Conservation (phyloP, 768 basidiomycete species). For the Mycena galericulata region DNA sequence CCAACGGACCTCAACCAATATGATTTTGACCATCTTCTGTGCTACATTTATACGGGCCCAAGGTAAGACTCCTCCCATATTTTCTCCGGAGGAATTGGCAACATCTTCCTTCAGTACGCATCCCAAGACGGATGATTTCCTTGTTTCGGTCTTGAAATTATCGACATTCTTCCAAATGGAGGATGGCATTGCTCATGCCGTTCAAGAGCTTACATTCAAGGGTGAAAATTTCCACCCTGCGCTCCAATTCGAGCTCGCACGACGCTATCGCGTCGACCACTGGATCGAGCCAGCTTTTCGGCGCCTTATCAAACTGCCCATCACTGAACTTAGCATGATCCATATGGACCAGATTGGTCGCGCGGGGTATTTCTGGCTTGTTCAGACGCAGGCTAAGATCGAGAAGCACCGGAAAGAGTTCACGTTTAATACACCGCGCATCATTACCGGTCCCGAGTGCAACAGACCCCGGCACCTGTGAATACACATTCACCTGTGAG, state of each 20-base stretch:
- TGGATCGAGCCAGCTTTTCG: slow-evolving; percentile 2
- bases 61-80: too few species aligned
- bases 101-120: neutral
- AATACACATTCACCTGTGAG: neutral
- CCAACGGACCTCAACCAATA: too few species aligned
- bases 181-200: neutral
- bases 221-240: neutral
- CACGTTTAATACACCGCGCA: neutral
- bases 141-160: neutral
- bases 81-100: too few species aligned
- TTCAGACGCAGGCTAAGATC: neutral
- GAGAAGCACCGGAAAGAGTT: neutral
- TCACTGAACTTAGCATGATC: neutral
- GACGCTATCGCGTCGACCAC: neutral
- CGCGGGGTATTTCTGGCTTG: neutral
- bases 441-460: neutral
- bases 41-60: too few species aligned
- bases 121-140: slow-evolving; percentile 8
- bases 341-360: neutral
- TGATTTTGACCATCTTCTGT: too few species aligned
- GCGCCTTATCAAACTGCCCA: neutral
- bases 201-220: neutral
- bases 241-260: slow-evolving; percentile 4
- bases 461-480: neutral
- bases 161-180: slow-evolving; percentile 4